Conservation (phyloP, 1,284 basidiomycete genomes). For the Trichosporon sp. region DNA sequence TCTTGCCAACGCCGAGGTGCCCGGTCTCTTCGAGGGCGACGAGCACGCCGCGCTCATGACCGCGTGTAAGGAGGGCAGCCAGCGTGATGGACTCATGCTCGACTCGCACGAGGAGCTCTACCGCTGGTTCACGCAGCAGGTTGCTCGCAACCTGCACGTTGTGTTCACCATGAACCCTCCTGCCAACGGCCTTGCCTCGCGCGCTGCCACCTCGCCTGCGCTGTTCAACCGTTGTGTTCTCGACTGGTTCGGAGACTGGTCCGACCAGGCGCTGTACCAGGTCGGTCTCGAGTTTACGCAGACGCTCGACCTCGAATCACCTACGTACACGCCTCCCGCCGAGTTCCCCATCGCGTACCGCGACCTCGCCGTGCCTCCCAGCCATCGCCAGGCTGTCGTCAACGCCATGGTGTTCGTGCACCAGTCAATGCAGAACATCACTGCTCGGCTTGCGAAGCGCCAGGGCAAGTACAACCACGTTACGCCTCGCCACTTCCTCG, state of each 20-base stretch:
- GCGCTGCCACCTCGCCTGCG: conserved; percentile 95
- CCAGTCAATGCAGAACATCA: conserved; percentile 84
- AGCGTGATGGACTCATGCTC: conserved; percentile 95
- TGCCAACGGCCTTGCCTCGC: conserved; percentile 87
- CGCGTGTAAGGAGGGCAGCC: conserved; percentile 97
- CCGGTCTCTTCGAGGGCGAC: conserved; percentile 97
- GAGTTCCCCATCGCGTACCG: conserved; percentile 88
- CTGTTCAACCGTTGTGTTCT: conserved; percentile 97
- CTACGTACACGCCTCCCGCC: conserved; percentile 72
- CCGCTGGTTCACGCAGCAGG: conserved; percentile 95
- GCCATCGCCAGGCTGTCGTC: conserved; percentile 74
- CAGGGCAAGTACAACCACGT: conserved; percentile 94
- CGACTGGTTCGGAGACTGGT: conserved; percentile 99
- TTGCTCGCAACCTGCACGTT: conserved; percentile 93
- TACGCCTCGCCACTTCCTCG: conserved; percentile 97
- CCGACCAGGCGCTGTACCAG: conserved; percentile 94
- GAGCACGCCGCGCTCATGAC: conserved; percentile 97
- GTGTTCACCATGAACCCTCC: conserved; percentile 99
- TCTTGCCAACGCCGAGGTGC: conserved; percentile 98
- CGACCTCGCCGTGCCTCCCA: conserved; percentile 74
- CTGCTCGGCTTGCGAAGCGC: conserved; percentile 81
- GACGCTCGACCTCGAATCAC: conserved; percentile 82
- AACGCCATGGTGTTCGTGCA: conserved; percentile 95
- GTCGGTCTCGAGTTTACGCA: conserved; percentile 94
- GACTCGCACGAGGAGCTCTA: conserved; percentile 97